A percentile compares a stretch with the other conserved stretches of the same genome.
These are phyloP conservation scores for Colletotrichum euphorbiae DNA, from an alignment of 2,329 filamentous ascomycete species.

Conservation along the genomic window DNA sequence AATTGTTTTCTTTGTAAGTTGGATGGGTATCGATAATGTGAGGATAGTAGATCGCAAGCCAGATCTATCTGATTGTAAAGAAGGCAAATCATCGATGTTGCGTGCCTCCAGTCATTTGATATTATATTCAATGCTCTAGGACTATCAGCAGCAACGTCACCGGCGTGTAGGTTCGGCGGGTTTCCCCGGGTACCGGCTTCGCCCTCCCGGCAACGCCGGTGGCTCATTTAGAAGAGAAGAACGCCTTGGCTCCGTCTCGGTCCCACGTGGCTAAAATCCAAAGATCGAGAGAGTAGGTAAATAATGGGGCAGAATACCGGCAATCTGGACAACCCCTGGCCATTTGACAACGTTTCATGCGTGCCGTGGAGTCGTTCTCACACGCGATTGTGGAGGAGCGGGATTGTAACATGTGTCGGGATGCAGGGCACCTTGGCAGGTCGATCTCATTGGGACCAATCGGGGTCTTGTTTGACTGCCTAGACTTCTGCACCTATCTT, in stretches of 20 bases:
- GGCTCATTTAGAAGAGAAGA: slow-evolving; percentile 15
- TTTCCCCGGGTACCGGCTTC: slow-evolving; percentile 21
- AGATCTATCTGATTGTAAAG: too few relatives aligned
- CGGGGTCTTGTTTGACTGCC: too few relatives aligned
- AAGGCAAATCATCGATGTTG: not conserved
- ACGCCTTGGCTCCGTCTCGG: slow-evolving; percentile 1
- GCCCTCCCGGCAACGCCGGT: slow-evolving; percentile 23
- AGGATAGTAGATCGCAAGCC: too few relatives aligned
- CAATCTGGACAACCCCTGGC: not conserved
- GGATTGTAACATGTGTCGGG: slow-evolving; percentile 8
- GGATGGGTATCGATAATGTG: too few relatives aligned
- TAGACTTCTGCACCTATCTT: too few relatives aligned
- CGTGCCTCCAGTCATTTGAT: not conserved
- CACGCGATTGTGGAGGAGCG: slow-evolving; percentile 8
- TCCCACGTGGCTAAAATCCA: slow-evolving; percentile 23
- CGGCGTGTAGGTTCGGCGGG: not conserved
- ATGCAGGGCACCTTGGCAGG: not conserved
- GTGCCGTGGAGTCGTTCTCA: not conserved
- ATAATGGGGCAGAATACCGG: not conserved
- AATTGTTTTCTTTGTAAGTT: too few relatives aligned
- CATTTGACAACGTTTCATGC: not conserved
- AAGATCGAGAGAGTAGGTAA: not conserved
- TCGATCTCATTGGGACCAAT: not conserved
- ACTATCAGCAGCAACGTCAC: not conserved
- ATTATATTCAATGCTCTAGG: slow-evolving; percentile 1